These are phyloP conservation scores for Talaromyces pinophilus DNA, from an alignment of 2,329 filamentous ascomycete genomes.

Conservation along the genomic window DNA sequence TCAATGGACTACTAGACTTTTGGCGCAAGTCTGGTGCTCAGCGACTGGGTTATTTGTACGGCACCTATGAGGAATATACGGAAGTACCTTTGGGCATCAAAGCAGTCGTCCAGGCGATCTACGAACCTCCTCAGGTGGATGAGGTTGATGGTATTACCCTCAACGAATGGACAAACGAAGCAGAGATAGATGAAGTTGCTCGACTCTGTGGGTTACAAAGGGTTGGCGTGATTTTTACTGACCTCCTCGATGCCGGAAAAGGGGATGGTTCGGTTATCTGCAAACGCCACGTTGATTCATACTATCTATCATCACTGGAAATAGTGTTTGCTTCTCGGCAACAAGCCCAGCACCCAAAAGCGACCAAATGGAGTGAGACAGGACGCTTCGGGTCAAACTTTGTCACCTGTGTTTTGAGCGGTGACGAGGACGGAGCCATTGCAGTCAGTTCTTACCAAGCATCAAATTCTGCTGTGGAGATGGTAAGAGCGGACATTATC, in stretches of 20 bases:
- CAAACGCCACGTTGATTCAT: constrained; percentile 93
- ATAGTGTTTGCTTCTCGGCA: constrained; percentile 84
- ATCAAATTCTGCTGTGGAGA: constrained; percentile 93
- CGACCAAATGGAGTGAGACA: constrained; percentile 95
- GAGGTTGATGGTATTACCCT: constrained; percentile 87
- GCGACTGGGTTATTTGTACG: constrained; percentile 86
- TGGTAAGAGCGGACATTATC: constrained; percentile 92
- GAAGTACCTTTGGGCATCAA: constrained; percentile 94
- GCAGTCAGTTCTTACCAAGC: constrained; percentile 90
- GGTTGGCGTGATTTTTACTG: constrained; percentile 92
- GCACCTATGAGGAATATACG: constrained; percentile 83
- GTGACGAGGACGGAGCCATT: constrained; percentile 85
- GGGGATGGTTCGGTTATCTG: constrained; percentile 86
- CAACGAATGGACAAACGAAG: constrained; percentile 80
- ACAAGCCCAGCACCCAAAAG: constrained; percentile 83
- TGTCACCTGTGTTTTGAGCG: constrained; percentile 93
- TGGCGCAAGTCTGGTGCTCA: constrained; percentile 87
- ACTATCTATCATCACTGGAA: constrained; percentile 89
- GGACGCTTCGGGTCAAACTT: constrained; percentile 94
- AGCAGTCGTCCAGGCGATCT: constrained; percentile 94
- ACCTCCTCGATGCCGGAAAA: constrained; percentile 77
- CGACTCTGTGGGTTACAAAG: constrained; percentile 80
- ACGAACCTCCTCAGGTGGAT: constrained; percentile 88
- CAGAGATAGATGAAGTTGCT: constrained; percentile 77
- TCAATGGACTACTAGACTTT: constrained; percentile 86